These are phyloP conservation scores for Saprolegnia parasitica DNA, from an alignment of 352 stramenopile genomes.

Conservation along the genomic window DNA sequence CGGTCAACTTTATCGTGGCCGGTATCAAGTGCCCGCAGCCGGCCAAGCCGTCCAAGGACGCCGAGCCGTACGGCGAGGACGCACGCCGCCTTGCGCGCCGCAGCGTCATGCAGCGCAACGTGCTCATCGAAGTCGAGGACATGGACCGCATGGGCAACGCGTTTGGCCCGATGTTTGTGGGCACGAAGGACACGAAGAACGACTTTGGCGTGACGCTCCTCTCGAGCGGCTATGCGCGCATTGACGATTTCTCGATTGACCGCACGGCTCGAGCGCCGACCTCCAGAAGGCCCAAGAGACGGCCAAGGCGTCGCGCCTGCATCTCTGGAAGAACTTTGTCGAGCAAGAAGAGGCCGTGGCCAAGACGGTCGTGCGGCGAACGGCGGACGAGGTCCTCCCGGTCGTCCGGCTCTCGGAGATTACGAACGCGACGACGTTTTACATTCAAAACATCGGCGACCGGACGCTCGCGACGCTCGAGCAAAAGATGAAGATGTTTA, in stretches of 20 bases:
- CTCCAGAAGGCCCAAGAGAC: slow-evolving; percentile 76
- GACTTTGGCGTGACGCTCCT: slow-evolving; percentile 92
- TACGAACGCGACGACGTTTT: slow-evolving; percentile 90
- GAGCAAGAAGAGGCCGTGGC: slow-evolving; percentile 50
- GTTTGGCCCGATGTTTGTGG: slow-evolving; percentile 83
- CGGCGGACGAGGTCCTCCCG: slow-evolving; percentile 59
- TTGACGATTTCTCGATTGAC: slow-evolving; percentile 91
- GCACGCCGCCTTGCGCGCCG: slow-evolving; percentile 85
- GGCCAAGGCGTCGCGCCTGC: slow-evolving; percentile 90
- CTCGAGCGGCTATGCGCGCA: slow-evolving; percentile 87
- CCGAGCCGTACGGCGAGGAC: slow-evolving; percentile 87
- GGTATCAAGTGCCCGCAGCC: slow-evolving; percentile 86
- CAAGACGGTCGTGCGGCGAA: slow-evolving; percentile 42
- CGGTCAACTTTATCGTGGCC: slow-evolving; percentile 91
- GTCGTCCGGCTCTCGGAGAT: slow-evolving; percentile 93
- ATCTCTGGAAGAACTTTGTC: slow-evolving; percentile 91
- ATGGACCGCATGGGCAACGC: slow-evolving; percentile 92
- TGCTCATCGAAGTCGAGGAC: slow-evolving; percentile 88
- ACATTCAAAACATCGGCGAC: slow-evolving; percentile 88
- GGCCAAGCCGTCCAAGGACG: slow-evolving; percentile 74
- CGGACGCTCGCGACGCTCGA: slow-evolving; percentile 85
- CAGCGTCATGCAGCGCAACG: slow-evolving; percentile 87
- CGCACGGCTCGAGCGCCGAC: slow-evolving; percentile 78
- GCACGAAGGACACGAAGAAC: slow-evolving; percentile 54
- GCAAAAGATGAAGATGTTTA: slow-evolving; percentile 93